Evolutionary conservation across 208 protist species (phyloP).

Genomic region (Phytomonas serpens): DNA sequence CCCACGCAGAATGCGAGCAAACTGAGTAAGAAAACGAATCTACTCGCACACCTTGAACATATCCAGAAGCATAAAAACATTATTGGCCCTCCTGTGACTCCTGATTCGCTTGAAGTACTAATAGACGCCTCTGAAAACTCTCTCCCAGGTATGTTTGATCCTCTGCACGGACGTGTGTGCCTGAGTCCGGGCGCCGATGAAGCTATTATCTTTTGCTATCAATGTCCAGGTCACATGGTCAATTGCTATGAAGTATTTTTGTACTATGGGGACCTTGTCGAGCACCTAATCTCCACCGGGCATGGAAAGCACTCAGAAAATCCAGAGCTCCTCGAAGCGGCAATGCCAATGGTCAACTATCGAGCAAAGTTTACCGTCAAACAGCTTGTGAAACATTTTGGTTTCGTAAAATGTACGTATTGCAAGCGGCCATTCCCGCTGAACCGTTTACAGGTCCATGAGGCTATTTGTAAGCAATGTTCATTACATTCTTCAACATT

Average conservation of each 20-base stretch:
- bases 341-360: constrained; percentile 37
- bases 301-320: constrained; percentile 18
- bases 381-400: constrained; percentile 33
- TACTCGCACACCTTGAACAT: constrained; percentile 24
- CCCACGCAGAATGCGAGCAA: not conserved
- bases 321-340: constrained; percentile 11
- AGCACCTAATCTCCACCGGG: constrained; percentile 30
- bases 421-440: constrained; percentile 24
- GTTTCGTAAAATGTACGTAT: constrained; percentile 27
- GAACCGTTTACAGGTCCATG: constrained; percentile 19
- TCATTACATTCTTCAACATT: constrained; percentile 11
- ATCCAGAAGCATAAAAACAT: constrained; percentile 24
- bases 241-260: constrained; percentile 44
- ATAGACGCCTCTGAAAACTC: constrained; percentile 24
- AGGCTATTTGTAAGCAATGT: constrained; percentile 13
- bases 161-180: constrained; percentile 3
- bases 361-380: constrained; percentile 34
- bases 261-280: constrained; percentile 46
- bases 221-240: constrained; percentile 13
- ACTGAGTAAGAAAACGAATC: constrained; percentile 13
- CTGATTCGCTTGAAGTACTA: constrained; percentile 49
- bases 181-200: constrained; percentile 16
- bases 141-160: constrained; percentile 18
- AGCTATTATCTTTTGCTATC: constrained; percentile 11
- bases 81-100: constrained; percentile 29